Percentiles rank a stretch among this genome's conserved stretches.
phyloP scores from a whole-genome alignment of 2,329 filamentous ascomycete genomes.

The Apiospora hydei region DNA sequence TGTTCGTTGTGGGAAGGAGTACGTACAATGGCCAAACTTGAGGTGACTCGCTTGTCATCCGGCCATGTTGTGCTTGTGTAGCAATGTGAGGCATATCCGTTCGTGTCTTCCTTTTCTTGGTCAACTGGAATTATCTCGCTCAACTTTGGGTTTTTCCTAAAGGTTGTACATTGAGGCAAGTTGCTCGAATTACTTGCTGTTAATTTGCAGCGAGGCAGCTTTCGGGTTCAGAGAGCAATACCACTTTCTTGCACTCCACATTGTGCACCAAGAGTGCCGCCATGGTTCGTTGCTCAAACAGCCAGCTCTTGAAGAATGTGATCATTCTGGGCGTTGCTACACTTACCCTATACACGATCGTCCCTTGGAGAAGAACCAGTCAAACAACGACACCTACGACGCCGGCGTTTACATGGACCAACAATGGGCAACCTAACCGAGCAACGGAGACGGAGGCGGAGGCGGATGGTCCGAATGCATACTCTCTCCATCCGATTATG shows the following conservation, averaged over 20 bases:
- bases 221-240: neutral
- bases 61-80: neutral
- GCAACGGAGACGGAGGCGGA: neutral
- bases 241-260: neutral
- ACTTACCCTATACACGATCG: no score
- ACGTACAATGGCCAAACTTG: neutral
- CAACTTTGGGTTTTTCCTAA: neutral
- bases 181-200: neutral
- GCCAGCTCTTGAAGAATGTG: neutral
- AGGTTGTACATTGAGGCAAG: no score
- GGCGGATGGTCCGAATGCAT: neutral
- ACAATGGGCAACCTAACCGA: neutral
- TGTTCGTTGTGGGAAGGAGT: neutral
- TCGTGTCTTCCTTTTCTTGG: neutral
- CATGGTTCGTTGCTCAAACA: neutral
- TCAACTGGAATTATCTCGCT: no score
- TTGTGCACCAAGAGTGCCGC: neutral
- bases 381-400: neutral
- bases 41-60: neutral
- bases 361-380: neutral
- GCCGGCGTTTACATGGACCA: neutral
- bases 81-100: neutral
- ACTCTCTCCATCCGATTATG: slow-evolving; percentile 53
- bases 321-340: neutral
- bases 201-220: neutral